Evolutionary conservation across 2,329 filamentous ascomycete genomes (phyloP), one percentile per base, ranked within the genome.

Genomic region (Calonectria pseudoreteaudii): DNA sequence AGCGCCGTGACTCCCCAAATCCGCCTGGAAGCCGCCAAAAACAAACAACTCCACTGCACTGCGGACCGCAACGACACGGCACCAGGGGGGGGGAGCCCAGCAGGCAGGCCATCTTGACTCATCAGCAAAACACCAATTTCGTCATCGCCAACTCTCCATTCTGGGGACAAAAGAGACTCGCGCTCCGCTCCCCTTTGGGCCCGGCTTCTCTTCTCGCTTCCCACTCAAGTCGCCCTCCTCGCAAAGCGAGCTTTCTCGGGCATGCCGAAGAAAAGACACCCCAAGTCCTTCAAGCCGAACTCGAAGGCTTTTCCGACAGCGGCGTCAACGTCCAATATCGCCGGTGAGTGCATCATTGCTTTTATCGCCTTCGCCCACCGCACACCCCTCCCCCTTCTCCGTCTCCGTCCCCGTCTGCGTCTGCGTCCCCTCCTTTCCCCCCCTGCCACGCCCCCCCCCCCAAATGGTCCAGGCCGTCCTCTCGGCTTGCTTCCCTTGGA

Each of bases 251-350:
- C 68, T 77, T 68, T 67, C 69, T 66, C 71, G 81, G 85, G 83
- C 75, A 93, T 93, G 91, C 90, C 91, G 84, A 93, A 92, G 87
- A 93, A 92, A 88, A 87, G 90, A 83, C 88, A 88, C 77, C 80
- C 84, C 79, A 86, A 86, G 80, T 91, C 89, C 79, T 90, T 90
- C 76, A 93, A 92, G 82, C 91, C 91, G 77, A 88, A 85, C 79
- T 89, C 88, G 74, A 89, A 90, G 78, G 87, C 90, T 77, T 86
- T 88, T 69, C 87, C 88, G 73, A 74, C 75, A 71, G 71, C 78
- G 64, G 75, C 75, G 66, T 75, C 80, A 65, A 73, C 83, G 67
- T 78, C 75, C 68, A 76, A 74, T 71, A 75, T 62, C 62, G 78
- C 79, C 77, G 80, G 81, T 83, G 75, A 80, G 82, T 71, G 44